Conservation (phyloP, 2,329 filamentous ascomycete species). For the Curvularia verruculosa region DNA sequence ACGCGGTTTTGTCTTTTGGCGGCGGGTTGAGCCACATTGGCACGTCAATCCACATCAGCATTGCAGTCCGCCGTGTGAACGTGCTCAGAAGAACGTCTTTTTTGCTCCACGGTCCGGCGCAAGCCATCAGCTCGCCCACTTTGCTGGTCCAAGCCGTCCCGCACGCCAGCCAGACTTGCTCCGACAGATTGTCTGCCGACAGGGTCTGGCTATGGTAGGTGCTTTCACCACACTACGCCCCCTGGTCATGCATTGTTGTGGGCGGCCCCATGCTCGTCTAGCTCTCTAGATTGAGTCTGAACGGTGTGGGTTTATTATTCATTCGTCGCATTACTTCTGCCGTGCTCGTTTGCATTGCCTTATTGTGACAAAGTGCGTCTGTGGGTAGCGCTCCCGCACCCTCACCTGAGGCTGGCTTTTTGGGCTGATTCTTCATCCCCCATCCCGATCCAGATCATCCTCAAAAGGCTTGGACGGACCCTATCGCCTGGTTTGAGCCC, state of each 20-base stretch:
- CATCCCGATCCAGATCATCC: conserved; percentile 50
- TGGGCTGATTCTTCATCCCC: conserved; percentile 41
- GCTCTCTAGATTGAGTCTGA: conserved; percentile 40
- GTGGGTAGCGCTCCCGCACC: conserved; percentile 45
- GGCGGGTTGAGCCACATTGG: not conserved
- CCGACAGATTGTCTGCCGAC: conserved; percentile 42
- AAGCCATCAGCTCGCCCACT: conserved; percentile 45
- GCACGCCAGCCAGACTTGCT: conserved; percentile 42
- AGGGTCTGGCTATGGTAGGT: conserved; percentile 44
- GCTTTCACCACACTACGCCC: conserved; percentile 37
- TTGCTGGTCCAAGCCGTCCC: conserved; percentile 50
- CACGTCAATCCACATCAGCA: not conserved
- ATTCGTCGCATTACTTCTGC: conserved; percentile 47
- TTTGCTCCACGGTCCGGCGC: conserved; percentile 41
- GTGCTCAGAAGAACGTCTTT: conserved; percentile 16
- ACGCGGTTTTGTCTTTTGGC: not conserved
- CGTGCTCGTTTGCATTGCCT: conserved; percentile 50
- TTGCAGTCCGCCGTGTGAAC: not conserved
- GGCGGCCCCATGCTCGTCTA: conserved; percentile 41
- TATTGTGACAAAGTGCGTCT: conserved; percentile 46
- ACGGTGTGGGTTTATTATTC: conserved; percentile 47
- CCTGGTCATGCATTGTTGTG: conserved; percentile 45
- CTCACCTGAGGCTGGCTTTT: conserved; percentile 47
- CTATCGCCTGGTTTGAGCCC: conserved; percentile 51
- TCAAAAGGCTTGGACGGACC: conserved; percentile 50